Conservation (phyloP, 805 yeast genomes). For the Cyberlindnera misumaiensis region DNA sequence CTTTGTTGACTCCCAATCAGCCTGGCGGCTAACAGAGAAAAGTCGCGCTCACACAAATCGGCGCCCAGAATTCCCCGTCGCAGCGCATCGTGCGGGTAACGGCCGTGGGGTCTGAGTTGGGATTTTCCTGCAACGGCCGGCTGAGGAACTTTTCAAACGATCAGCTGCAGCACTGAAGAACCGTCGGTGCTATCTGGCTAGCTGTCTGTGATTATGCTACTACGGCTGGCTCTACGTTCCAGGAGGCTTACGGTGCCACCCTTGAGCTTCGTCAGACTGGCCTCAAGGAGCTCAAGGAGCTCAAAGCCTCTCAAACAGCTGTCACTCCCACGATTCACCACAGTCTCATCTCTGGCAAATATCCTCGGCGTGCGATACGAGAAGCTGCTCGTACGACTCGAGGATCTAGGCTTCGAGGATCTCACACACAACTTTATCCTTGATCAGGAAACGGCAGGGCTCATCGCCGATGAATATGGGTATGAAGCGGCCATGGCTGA, state of each 20-base stretch:
- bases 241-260: too few species aligned
- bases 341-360: conserved; percentile 74
- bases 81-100: conserved; percentile 2
- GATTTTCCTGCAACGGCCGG: too few species aligned
- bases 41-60: not conserved
- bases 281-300: conserved; percentile 2
- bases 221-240: too few species aligned
- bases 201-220: too few species aligned
- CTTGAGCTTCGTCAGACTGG: too few species aligned
- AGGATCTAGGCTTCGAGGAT: conserved; percentile 69
- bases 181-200: too few species aligned
- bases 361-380: conserved; percentile 60
- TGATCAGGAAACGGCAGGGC: conserved; percentile 77
- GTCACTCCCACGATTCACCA: conserved; percentile 65
- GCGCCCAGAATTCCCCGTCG: not conserved
- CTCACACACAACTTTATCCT: conserved; percentile 64
- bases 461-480: conserved; percentile 87
- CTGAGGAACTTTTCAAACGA: not conserved
- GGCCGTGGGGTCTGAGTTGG: too few species aligned
- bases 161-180: too few species aligned
- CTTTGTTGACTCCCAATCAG: too few species aligned
- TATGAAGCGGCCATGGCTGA: conserved; percentile 40
- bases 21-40: too few species aligned
- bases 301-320: conserved; percentile 11
- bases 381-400: conserved; percentile 49